A percentile compares a stretch with the other conserved stretches of the same genome.
Evolutionary conservation across 176 grass and related monocot genomes (phyloP).

Genomic region (Phragmites australis): DNA sequence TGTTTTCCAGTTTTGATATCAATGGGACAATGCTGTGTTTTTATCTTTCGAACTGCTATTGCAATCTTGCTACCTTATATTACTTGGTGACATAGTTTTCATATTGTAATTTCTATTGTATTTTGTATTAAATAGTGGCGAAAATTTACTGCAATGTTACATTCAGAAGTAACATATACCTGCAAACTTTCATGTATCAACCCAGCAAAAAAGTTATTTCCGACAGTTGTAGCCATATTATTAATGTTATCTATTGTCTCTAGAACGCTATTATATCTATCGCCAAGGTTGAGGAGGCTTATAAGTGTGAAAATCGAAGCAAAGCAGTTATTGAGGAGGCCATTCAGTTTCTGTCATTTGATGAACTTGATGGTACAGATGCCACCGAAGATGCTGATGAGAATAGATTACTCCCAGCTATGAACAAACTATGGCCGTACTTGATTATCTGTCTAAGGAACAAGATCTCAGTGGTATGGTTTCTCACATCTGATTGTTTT

Average conservation of each 20-base stretch:
- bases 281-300: constrained; percentile 83
- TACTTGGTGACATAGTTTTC: constrained; percentile 22
- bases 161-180: constrained; percentile 4
- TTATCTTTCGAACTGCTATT: not conserved
- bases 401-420: constrained; percentile 84
- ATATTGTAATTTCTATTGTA: constrained; percentile 30
- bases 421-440: constrained; percentile 98
- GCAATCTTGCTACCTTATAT: constrained; percentile 23
- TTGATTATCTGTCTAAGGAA: constrained; percentile 88
- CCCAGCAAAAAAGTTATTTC: not conserved
- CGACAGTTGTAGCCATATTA: not conserved
- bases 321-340: constrained; percentile 70
- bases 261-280: constrained; percentile 72
- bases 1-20: not conserved
- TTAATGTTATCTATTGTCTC: constrained; percentile 29
- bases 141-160: not conserved
- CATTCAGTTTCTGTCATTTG: constrained; percentile 70
- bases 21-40: not conserved
- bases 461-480: constrained; percentile 80
- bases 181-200: constrained; percentile 15
- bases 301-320: constrained; percentile 73
- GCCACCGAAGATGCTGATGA: constrained; percentile 66
- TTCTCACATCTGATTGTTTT: constrained; percentile 36
- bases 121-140: constrained; percentile 4
- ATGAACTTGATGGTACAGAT: constrained; percentile 62